Evolutionary conservation across 371 early-diverging fungal species (phyloP), one percentile per base, ranked within the genome.

Genomic region (Syncephalis plumigaleata): DNA sequence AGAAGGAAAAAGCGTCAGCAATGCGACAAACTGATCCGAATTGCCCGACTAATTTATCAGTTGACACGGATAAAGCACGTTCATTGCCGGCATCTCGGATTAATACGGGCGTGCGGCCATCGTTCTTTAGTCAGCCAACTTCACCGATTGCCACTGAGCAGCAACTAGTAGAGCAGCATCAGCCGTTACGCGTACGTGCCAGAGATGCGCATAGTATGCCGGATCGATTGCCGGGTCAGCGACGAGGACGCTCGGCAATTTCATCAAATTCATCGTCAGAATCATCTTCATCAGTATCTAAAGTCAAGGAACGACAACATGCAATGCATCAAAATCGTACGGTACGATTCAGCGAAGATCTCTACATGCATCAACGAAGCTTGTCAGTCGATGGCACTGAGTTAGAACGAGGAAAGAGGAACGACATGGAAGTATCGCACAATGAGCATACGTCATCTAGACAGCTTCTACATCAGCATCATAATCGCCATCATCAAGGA

Each of bases 1-100:
- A 49, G 51, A 37, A 55, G 53, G 0, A 55, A 55, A 13, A 24
- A 21, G 48, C 36, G 16, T 21, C 48, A 38, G 39, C 17, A 15
- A 27, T 17, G 16, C 39, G 13, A 2, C 11, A 16, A 2, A 3
- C 40, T n/a, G 48, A 42, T 26, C 4, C 39, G 2, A 36, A 42
- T 18, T 13, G 17, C n/a, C 18, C 37, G 17, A 11, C 18, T 2
- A 27, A 36, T 21, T 31, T 36, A 4, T 13, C 9, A 16, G 8
- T 27, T 9, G 16, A 45, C n/a, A 36, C 27, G 18, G 20, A 27
- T 18, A 24, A n/a, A 7, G 17, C 46, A 45, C 36, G 46, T 11
- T 36, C 56, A 56, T 36, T 51, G 52, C 25, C 50, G 51, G 15
- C 55, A 57, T 39, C 57, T 55, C 11, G 55, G 51, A 9, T 44